These are phyloP conservation scores for Rubus parviflorus DNA, from an alignment of 306 rosid species.

Conservation along the genomic window DNA sequence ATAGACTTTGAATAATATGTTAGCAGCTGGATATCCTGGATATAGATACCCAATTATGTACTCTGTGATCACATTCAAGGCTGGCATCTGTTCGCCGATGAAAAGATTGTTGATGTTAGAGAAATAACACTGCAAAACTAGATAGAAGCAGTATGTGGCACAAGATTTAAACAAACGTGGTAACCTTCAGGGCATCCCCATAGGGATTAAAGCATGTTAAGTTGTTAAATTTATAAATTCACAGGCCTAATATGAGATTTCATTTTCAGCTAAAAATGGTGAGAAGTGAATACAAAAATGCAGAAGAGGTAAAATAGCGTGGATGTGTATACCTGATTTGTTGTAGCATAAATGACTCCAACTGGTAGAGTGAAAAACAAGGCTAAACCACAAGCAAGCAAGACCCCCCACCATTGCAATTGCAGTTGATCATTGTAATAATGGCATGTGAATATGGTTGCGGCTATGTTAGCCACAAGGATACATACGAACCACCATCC, in stretches of 20 bases:
- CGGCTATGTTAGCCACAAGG: slow-evolving; percentile 56
- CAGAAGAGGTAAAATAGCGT: neutral
- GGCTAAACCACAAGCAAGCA: slow-evolving; percentile 68
- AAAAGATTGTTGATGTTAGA: neutral
- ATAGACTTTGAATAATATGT: slow-evolving; percentile 69
- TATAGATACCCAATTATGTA: slow-evolving; percentile 74
- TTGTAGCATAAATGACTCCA: slow-evolving; percentile 72
- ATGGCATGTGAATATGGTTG: slow-evolving; percentile 53
- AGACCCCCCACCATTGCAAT: slow-evolving; percentile 84
- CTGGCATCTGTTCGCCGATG: slow-evolving; percentile 44
- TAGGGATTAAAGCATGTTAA: neutral
- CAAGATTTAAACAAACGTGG: neutral
- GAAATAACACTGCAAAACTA: neutral
- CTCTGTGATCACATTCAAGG: slow-evolving; percentile 71
- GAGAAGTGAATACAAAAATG: neutral
- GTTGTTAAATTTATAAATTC: neutral
- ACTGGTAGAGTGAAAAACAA: slow-evolving; percentile 71
- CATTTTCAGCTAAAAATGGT: no score
- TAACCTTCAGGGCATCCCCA: neutral
- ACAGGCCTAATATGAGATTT: neutral
- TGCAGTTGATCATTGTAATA: slow-evolving; percentile 63
- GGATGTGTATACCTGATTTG: slow-evolving; percentile 59
- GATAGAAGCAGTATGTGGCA: neutral
- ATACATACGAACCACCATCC: slow-evolving; percentile 77
- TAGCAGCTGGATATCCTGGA: slow-evolving; percentile 88